phyloP scores from a whole-genome alignment of 2,329 filamentous ascomycete species.

The Talaromyces sp. region DNA sequence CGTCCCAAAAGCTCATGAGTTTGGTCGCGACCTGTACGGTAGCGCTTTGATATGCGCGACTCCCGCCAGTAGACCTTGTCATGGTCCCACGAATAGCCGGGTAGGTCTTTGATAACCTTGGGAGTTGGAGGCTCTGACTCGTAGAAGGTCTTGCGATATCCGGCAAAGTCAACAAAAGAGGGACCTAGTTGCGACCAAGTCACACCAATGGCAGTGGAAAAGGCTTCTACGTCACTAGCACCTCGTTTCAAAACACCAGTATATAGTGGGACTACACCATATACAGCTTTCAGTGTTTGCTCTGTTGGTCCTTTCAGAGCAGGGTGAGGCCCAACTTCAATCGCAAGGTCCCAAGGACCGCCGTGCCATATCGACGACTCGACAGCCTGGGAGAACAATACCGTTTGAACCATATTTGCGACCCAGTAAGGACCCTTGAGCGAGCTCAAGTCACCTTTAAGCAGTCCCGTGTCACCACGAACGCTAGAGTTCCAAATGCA shows the following conservation, averaged over 20 bases:
- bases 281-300: slow-evolving; percentile 12
- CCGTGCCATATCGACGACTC: slow-evolving; percentile 2
- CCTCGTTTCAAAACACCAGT: slow-evolving; percentile 11
- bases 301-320: slow-evolving; percentile 22
- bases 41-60: slow-evolving; percentile 34
- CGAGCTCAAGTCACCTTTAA: background rate
- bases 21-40: slow-evolving; percentile 32
- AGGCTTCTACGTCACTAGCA: slow-evolving; percentile 9
- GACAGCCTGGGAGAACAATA: slow-evolving; percentile 28
- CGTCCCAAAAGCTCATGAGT: slow-evolving; percentile 18
- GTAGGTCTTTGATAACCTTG: slow-evolving; percentile 21
- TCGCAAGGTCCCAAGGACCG: slow-evolving; percentile 12
- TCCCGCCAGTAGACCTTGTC: slow-evolving; percentile 38
- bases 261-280: slow-evolving; percentile 11
- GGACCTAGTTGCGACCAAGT: slow-evolving; percentile 17
- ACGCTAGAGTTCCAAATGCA: slow-evolving; percentile 9
- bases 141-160: slow-evolving; percentile 8
- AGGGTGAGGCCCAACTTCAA: slow-evolving; percentile 30
- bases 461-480: background rate
- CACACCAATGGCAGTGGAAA: slow-evolving; percentile 14
- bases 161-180: slow-evolving; percentile 11
- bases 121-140: background rate
- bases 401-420: slow-evolving; percentile 28
- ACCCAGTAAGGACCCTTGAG: slow-evolving; percentile 25
- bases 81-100: slow-evolving; percentile 47